Conservation (phyloP, 176 grass and related monocot species). For the Aegilops sharonensis region DNA sequence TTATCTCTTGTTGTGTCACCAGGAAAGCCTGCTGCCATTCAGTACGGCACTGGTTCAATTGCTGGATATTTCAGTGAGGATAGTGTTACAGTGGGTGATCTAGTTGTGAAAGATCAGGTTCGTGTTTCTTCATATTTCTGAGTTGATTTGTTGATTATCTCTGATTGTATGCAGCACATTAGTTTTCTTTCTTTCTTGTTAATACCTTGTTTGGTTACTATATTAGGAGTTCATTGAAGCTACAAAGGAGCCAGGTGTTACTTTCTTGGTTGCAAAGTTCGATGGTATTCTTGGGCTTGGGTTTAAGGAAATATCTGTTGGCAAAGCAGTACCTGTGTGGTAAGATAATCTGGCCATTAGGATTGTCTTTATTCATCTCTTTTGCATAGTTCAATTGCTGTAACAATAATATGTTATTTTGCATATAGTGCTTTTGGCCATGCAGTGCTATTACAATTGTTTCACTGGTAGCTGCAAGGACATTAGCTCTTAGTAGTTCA, state of each 20-base stretch:
- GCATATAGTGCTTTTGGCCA: not conserved
- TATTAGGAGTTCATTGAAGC: slow-evolving; percentile 93
- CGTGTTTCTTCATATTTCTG: not conserved
- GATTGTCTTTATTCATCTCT: not conserved
- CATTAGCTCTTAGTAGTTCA: not conserved
- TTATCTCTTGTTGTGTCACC: slow-evolving; percentile 31
- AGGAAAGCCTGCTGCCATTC: slow-evolving; percentile 86
- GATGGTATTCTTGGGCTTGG: slow-evolving; percentile 98
- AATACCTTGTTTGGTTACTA: not conserved
- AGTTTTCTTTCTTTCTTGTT: no score
- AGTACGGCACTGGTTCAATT: slow-evolving; percentile 85
- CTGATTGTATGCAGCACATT: not conserved
- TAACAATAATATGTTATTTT: not conserved
- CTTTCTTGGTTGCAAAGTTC: slow-evolving; percentile 87
- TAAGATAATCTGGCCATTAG: slow-evolving; percentile 27
- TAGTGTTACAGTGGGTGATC: slow-evolving; percentile 65
- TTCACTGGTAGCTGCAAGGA: not conserved
- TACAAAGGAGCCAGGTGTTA: slow-evolving; percentile 76
- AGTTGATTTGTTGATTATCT: slow-evolving; percentile 1
- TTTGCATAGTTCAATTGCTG: not conserved
- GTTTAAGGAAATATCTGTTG: slow-evolving; percentile 95
- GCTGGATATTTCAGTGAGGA: slow-evolving; percentile 88
- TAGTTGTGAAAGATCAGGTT: slow-evolving; percentile 76
- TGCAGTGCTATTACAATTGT: not conserved
- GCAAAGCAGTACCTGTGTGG: slow-evolving; percentile 75